Base-by-base conservation (phyloP, 139 green algal genomes). In the Coelastrella sp. region DNA sequence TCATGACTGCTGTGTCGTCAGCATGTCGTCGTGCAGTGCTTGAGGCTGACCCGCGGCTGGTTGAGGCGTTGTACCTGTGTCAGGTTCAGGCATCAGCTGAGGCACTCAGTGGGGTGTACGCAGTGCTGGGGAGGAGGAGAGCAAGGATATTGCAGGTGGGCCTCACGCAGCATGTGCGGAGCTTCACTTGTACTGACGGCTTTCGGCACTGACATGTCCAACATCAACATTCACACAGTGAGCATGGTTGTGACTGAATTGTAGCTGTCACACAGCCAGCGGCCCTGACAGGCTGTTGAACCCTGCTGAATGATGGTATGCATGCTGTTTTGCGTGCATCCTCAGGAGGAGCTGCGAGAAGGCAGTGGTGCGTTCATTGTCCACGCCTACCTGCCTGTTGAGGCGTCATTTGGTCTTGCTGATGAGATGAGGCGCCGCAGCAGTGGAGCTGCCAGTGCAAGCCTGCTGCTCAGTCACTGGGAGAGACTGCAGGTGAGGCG, bases 381-480 rank as follows among this genome's bases (percentile, higher is more conserved):
- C 66, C 88, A 94, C 85, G 92, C 90, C 59, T 97, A 98, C 91
- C 86, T 99, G 81, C 98, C 98, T 5, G 96, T 97, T 3, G 97
- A 99, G 87, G 96, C 96, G 0, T 98, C 95, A 10, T 99, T 99
- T 79, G 98, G 98, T 5, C 96, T 99, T 81, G 98, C 95, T n/a
- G 96, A 98, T 60, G 98, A 99, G 92, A 95, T 99, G 94, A 91
- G 98, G 32, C 86, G 94, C 61, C 93, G 93, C 23, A 97, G 94
- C 32, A 97, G 94, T 65, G 98, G 98, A 22, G 97, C 95, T 0
- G 98, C 98, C 5, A 95, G 94, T 10, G 96, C 97, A 5, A 96
- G 95, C 17, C 94, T 99, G 47, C 92, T 99, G 93, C 93, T 99
- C 6, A 97, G 93, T 73, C 98, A 99, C 94, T 99, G 98, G 98